A percentile compares a stretch with the other conserved stretches of the same genome.
Conservation (phyloP, 2,329 filamentous ascomycete genomes). For the Colletotrichum musae region DNA sequence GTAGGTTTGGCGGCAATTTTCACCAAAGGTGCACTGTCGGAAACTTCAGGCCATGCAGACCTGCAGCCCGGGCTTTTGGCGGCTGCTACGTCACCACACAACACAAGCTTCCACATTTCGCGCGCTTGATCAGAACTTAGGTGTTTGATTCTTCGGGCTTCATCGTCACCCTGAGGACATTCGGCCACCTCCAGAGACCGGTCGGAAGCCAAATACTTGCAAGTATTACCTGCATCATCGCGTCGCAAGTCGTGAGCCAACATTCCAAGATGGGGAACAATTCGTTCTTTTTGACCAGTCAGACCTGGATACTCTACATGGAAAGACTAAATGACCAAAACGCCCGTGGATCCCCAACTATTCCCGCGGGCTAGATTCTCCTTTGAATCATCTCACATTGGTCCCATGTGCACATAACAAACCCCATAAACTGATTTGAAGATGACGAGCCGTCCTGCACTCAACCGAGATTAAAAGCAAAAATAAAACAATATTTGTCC, state of each 20-base stretch:
- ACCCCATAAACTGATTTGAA: slow-evolving; percentile 7
- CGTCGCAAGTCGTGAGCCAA: slow-evolving; percentile 4
- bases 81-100: too few relatives aligned
- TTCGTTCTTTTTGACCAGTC: slow-evolving; percentile 32
- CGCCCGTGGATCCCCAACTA: slow-evolving; percentile 17
- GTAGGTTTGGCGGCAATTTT: background rate
- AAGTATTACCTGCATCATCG: background rate
- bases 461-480: background rate
- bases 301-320: slow-evolving; percentile 24
- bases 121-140: too few relatives aligned
- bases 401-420: slow-evolving; percentile 34
- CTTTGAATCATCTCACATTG: slow-evolving; percentile 35
- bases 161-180: too few relatives aligned
- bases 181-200: too few relatives aligned
- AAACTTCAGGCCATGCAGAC: too few relatives aligned
- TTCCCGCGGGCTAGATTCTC: slow-evolving; percentile 19
- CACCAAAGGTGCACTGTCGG: background rate
- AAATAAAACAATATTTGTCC: slow-evolving; percentile 28
- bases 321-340: slow-evolving; percentile 8
- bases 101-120: too few relatives aligned
- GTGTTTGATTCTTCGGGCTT: too few relatives aligned
- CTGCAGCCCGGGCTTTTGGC: too few relatives aligned
- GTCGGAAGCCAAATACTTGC: background rate
- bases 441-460: slow-evolving; percentile 8
- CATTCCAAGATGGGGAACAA: slow-evolving; percentile 4